Conservation (phyloP, 2,329 filamentous ascomycete species). For the Alternaria sp. region DNA sequence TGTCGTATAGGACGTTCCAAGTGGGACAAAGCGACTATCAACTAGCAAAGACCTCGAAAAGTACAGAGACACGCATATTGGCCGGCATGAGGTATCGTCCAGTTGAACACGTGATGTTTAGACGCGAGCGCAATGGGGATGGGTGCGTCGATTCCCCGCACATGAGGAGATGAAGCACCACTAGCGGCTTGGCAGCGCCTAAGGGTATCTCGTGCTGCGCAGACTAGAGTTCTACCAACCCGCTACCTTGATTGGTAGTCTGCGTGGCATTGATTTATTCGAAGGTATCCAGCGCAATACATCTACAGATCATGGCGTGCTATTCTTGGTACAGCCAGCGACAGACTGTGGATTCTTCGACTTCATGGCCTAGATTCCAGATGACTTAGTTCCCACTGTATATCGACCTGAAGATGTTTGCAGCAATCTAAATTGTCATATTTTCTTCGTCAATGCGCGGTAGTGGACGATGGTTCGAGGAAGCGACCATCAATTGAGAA, state of each 20-base stretch:
- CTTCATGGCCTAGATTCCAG: too few relatives aligned
- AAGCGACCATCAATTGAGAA: too few relatives aligned
- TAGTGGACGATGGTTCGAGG: too few relatives aligned
- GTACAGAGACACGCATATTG: too few relatives aligned
- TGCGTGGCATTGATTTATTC: background rate
- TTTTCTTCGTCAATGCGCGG: too few relatives aligned
- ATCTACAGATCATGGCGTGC: too few relatives aligned
- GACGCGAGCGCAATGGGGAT: background rate
- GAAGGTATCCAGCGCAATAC: background rate
- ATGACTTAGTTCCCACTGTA: too few relatives aligned
- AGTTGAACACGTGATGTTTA: background rate
- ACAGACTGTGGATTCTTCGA: too few relatives aligned
- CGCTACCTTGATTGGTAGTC: background rate
- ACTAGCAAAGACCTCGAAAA: background rate
- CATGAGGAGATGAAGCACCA: background rate
- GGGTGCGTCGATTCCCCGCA: background rate
- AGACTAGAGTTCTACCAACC: too few relatives aligned
- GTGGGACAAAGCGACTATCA: background rate
- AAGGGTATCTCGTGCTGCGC: rapidly evolving
- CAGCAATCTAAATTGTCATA: too few relatives aligned
- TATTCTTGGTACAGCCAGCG: too few relatives aligned
- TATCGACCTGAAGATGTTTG: too few relatives aligned
- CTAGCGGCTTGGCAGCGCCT: background rate
- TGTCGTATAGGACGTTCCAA: background rate
- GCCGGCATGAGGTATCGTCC: background rate